Evolutionary conservation across 768 basidiomycete species (phyloP).

Genomic region (Naganishia kalamii): DNA sequence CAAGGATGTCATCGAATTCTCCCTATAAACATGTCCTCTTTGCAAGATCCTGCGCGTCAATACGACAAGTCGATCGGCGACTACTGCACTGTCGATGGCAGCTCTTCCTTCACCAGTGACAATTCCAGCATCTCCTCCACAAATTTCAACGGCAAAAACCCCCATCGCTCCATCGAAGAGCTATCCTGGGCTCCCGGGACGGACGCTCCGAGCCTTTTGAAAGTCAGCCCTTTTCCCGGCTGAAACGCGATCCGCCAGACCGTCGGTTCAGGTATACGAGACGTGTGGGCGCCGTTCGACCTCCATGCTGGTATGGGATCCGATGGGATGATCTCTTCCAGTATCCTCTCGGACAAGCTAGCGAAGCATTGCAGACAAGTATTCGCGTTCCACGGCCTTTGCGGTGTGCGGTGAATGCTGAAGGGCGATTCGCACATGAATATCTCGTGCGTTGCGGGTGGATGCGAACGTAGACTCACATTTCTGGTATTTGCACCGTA

Average conservation of each 20-base stretch:
- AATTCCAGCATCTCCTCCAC: neutral
- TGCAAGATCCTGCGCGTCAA: no score
- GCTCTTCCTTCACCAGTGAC: neutral
- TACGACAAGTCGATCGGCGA: no score
- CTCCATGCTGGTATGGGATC: conserved; percentile 28
- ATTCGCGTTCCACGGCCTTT: conserved; percentile 36
- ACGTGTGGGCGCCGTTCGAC: neutral
- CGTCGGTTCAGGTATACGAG: conserved; percentile 29
- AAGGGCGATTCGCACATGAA: neutral
- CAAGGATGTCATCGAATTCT: no score
- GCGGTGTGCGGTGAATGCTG: conserved; percentile 21
- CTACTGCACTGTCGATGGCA: neutral
- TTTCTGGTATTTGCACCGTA: conserved; percentile 38
- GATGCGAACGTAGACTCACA: conserved; percentile 27
- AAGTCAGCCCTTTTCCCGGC: conserved; percentile 36
- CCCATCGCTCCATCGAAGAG: conserved; percentile 30
- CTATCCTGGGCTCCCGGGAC: conserved; percentile 13
- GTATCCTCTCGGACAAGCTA: conserved; percentile 29
- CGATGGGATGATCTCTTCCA: conserved; percentile 32
- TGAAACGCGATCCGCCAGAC: conserved; percentile 40
- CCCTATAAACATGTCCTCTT: no score
- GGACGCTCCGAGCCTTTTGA: conserved; percentile 31
- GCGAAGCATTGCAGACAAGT: conserved; percentile 35
- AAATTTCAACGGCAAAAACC: conserved; percentile 13
- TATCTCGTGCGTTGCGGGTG: no score